Base-by-base conservation (phyloP, 2,329 filamentous ascomycete species). In the Lasiodiplodia theobromae region DNA sequence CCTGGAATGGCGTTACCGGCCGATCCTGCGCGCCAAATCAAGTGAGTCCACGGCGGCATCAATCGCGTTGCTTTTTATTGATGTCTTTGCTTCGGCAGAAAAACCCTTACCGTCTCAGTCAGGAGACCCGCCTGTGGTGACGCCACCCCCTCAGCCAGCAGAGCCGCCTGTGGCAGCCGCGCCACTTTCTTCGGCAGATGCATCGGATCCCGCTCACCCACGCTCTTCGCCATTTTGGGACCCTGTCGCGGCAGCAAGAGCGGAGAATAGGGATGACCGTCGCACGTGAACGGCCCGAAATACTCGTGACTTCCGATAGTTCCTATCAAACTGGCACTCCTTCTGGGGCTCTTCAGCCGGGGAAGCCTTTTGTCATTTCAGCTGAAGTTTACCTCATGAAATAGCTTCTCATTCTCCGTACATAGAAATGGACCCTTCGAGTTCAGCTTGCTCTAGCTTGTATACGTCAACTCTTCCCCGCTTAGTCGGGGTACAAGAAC, bases 201-300 rank as follows among this genome's bases (percentile, higher is more conserved):
- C 51, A 31, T 10, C 51, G 16, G 51, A 25, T 6, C 16, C 51
- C 28, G 28, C 51, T 53, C 12, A 16, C 4, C 28, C 51, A 16
- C 7, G 51, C 12, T 23, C 51, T 12, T 53, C 51, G 16, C 2
- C 6, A 23, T 53, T 53, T 53, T 53, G 51, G 38, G 51, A 53
- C 28, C 51, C 51, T 53, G 23, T 53, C 51, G 51, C 51, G 51
- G 51, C 51, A 53, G 51, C 51, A 23, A 16, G 51, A 53, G 51
- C 14, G 51, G 28, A 53, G 51, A 31, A 53, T 53, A 53, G 51
- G 51, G 21, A 28, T 12, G 51, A 14, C 25, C 16, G 16, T 53
- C 23, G 28, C 23, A 53, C 38, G 38, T 44, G 5, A 12, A 44
- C 38, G 38, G 38, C 8, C 28, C 28, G 8, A 31, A 8, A 31